phyloP scores from a whole-genome alignment of 2,329 filamentous ascomycete species.

The Malbranchea zuffiana region DNA sequence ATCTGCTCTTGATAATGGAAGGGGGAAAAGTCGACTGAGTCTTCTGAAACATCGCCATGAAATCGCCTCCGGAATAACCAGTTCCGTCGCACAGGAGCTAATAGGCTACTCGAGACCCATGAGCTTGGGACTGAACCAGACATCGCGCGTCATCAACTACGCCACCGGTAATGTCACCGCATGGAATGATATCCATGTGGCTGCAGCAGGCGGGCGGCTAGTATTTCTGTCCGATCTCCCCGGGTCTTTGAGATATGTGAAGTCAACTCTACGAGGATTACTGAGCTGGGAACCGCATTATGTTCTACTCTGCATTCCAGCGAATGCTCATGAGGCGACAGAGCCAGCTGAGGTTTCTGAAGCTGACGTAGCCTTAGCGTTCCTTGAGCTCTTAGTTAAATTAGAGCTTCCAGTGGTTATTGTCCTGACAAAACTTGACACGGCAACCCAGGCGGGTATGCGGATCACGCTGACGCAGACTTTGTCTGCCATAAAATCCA shows the following conservation, averaged over 20 bases:
- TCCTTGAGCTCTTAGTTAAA: slow-evolving; percentile 76
- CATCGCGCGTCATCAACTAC: slow-evolving; percentile 62
- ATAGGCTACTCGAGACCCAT: slow-evolving; percentile 57
- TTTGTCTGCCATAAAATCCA: slow-evolving; percentile 64
- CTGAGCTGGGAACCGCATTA: slow-evolving; percentile 94
- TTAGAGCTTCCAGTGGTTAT: slow-evolving; percentile 67
- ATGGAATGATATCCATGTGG: slow-evolving; percentile 87
- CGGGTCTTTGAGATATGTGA: slow-evolving; percentile 76
- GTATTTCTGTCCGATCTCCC: slow-evolving; percentile 88
- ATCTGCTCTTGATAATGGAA: slow-evolving; percentile 78
- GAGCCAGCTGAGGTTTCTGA: slow-evolving; percentile 33
- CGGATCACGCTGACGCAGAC: slow-evolving; percentile 61
- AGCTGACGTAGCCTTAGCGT: slow-evolving; percentile 63
- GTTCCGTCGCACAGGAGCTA: slow-evolving; percentile 86
- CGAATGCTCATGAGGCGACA: slow-evolving; percentile 53
- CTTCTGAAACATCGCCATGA: slow-evolving; percentile 89
- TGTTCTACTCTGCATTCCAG: slow-evolving; percentile 77
- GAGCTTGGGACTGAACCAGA: slow-evolving; percentile 14
- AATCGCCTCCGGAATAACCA: slow-evolving; percentile 81
- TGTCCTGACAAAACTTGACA: slow-evolving; percentile 80
- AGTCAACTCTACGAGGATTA: slow-evolving; percentile 80
- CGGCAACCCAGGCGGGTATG: slow-evolving; percentile 63
- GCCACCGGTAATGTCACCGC: slow-evolving; percentile 75
- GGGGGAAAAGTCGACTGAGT: slow-evolving; percentile 78
- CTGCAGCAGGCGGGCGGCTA: slow-evolving; percentile 61